phyloP scores from a whole-genome alignment of 345 rosid species.

The Eucalyptus regnans region DNA sequence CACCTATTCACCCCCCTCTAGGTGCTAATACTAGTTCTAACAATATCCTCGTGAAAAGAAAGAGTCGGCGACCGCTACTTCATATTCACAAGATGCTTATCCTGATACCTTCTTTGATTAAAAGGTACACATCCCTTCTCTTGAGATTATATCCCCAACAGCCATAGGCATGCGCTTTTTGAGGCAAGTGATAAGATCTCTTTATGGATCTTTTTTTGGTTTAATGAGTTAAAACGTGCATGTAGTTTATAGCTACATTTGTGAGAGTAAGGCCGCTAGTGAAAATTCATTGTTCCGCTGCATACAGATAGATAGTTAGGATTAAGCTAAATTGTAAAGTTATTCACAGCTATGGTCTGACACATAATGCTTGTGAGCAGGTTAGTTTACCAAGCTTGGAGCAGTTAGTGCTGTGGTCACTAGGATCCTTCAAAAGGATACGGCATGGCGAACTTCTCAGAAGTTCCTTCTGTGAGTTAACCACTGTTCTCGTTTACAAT shows the following conservation, averaged over 20 bases:
- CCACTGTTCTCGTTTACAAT: background rate
- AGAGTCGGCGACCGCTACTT: no score
- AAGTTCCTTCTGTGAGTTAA: background rate
- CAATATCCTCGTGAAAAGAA: no score
- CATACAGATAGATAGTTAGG: background rate
- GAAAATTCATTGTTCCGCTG: no score
- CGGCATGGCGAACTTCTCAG: background rate
- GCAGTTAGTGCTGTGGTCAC: background rate
- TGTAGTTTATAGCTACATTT: background rate
- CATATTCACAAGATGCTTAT: background rate
- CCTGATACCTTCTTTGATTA: no score
- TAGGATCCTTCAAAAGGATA: background rate
- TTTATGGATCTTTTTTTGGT: background rate
- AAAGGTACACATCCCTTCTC: background rate
- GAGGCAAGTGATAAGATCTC: background rate
- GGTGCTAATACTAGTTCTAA: no score
- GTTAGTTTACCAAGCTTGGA: background rate
- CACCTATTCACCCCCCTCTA: no score
- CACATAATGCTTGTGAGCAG: background rate
- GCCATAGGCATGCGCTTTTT: background rate
- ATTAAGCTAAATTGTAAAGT: background rate
- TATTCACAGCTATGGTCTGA: background rate
- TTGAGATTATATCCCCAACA: background rate
- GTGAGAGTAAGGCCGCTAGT: background rate
- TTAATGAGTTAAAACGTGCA: background rate